phyloP scores from a whole-genome alignment of 176 grass and related monocot species.

The Oryza rufipogon region DNA sequence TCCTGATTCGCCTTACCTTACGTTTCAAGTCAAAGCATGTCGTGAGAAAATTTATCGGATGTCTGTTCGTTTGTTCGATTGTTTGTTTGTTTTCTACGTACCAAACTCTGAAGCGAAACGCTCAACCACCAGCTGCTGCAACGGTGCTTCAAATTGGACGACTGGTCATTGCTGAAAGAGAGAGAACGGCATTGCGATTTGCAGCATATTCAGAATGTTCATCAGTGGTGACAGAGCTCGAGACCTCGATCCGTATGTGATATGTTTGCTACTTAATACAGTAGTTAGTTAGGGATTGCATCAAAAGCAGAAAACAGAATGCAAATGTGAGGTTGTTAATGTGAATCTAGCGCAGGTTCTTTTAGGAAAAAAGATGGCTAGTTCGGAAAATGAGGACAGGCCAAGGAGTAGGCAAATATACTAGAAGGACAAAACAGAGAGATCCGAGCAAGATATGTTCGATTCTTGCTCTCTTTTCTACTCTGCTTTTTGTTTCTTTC shows the following conservation, averaged over 20 bases:
- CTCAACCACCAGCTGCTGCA: conserved; percentile 27
- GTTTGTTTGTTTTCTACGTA: background rate
- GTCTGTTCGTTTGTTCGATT: background rate
- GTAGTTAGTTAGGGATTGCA: conserved; percentile 24
- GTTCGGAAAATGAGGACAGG: background rate
- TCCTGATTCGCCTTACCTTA: conserved; percentile 17
- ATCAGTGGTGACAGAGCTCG: conserved; percentile 8
- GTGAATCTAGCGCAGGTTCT: background rate
- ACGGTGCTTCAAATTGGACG: background rate
- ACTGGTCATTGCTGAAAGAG: background rate
- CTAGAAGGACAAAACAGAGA: background rate
- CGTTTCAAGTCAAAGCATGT: conserved; percentile 53
- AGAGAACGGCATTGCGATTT: background rate
- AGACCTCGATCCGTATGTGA: conserved; percentile 12
- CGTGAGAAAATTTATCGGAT: background rate
- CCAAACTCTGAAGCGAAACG: conserved; percentile 42
- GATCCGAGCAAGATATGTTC: conserved; percentile 17
- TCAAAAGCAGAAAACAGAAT: conserved; percentile 29
- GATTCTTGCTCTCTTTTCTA: background rate
- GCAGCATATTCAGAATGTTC: background rate
- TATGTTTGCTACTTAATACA: conserved; percentile 1
- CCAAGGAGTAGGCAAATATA: background rate
- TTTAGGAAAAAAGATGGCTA: conserved; percentile 24
- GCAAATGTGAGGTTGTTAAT: background rate
- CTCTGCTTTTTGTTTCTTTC: conserved; percentile 35